Evolutionary conservation across 768 basidiomycete genomes (phyloP), one percentile per base, ranked within the genome.

Genomic region (Roridomyces roridus): DNA sequence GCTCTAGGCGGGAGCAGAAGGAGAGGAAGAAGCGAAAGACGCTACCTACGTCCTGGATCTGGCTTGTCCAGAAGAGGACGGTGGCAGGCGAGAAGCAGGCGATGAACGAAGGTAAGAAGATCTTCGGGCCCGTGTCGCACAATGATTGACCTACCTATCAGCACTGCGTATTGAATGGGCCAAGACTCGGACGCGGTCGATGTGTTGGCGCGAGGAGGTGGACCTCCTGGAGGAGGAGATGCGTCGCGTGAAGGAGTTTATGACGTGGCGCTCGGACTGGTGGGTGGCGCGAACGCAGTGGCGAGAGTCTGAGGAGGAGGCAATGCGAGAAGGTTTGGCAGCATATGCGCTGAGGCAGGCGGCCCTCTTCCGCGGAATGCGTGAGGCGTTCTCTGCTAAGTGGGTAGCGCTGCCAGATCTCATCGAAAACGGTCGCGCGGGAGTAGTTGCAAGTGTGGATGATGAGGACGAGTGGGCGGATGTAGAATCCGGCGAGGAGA

Each of bases 141-240:
- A 14, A 34, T 14, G 20, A 29, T 18, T 31, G 9, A 44, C 41
- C 23, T 12, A 42, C 7, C 15, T 20, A 17, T n/a, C 34, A 48
- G 48, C 17, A 60, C 20, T 59, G 11, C 43, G 43, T 12, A 57
- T 65, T 23, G 48, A 64, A 29, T 59, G 58, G 59, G 57, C 55
- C 10, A 64, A 50, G 62, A 62, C 55, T 25, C 42, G 43, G 5
- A 65, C 67, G 6, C 39, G 60, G n/a, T 57, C 52, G 0, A 29
- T 46, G 9, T 55, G 55, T 5, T 65, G 66, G 65, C 11, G 12
- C 0, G 69, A 69, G 21, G 68, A 68, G 46, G 63, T 70, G 12
- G 46, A 49, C 4, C 46, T 70, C 1, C 43, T 71, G 12, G 24
- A 44, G n/a, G 67, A 70, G 48, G 69, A 70, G 47, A 71, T 70